Percentiles rank a stretch among this genome's conserved stretches.
phyloP scores from a whole-genome alignment of 441 rosid species.

The Biscutella laevigata region DNA sequence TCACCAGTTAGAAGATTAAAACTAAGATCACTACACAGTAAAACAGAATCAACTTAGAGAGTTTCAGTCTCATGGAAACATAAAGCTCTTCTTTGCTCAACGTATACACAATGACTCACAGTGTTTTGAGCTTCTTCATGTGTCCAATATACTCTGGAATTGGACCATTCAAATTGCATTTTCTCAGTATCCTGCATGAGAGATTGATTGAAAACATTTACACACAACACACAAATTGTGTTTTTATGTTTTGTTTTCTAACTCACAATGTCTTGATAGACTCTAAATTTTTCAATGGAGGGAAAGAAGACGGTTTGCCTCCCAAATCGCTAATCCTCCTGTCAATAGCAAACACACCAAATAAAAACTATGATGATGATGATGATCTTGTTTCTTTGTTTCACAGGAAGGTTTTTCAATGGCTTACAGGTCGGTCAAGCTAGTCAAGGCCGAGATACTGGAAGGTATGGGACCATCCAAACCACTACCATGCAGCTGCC shows the following conservation, averaged over 20 bases:
- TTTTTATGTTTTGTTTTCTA: no score
- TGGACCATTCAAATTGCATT: constrained; percentile 50
- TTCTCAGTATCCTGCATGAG: constrained; percentile 54
- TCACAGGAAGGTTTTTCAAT: not conserved
- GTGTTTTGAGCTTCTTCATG: constrained; percentile 52
- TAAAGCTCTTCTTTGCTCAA: not conserved
- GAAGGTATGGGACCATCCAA: constrained; percentile 79
- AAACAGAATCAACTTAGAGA: not conserved
- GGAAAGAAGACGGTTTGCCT: constrained; percentile 53
- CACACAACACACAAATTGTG: not conserved
- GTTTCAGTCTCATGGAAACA: not conserved
- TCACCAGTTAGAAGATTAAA: constrained; percentile 64
- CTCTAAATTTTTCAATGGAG: constrained; percentile 35
- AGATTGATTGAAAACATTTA: not conserved
- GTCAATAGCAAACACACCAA: constrained; percentile 14
- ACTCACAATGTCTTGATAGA: constrained; percentile 77
- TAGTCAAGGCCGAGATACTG: constrained; percentile 51
- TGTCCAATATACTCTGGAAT: constrained; percentile 55
- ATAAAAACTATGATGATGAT: not conserved
- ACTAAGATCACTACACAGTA: constrained; percentile 69
- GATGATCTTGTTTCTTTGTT: not conserved
- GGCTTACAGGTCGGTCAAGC: constrained; percentile 67
- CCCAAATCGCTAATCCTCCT: constrained; percentile 81
- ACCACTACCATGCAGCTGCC: constrained; percentile 70
- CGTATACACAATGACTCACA: constrained; percentile 42